Conservation (phyloP, 2,329 filamentous ascomycete species). For the Monilinia fructicola region DNA sequence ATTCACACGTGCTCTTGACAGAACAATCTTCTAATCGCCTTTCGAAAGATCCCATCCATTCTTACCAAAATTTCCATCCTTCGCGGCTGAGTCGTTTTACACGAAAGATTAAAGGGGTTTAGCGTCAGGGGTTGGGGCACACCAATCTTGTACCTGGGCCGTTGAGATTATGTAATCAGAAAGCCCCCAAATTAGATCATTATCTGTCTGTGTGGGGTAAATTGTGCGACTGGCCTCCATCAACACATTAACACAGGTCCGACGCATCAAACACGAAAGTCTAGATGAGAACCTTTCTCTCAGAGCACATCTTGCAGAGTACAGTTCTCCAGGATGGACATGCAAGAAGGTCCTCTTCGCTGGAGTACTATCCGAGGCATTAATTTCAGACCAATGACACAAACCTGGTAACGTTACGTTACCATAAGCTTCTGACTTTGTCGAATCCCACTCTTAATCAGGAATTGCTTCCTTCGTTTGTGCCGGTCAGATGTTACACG, state of each 20-base stretch:
- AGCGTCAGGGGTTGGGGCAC: constrained; percentile 12
- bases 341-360: neutral
- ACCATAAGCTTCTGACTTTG: neutral
- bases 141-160: neutral
- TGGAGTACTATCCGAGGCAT: neutral
- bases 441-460: neutral
- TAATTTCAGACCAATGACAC: constrained; percentile 8
- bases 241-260: neutral
- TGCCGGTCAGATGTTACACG: neutral
- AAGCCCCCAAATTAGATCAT: neutral
- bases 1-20: neutral
- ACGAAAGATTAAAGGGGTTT: constrained; percentile 7
- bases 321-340: neutral
- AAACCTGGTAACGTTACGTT: constrained; percentile 23
- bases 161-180: constrained; percentile 7
- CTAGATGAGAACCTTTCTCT: neutral
- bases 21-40: neutral
- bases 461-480: neutral
- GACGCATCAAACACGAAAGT: neutral
- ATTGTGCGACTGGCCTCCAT: neutral
- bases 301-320: neutral
- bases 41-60: neutral
- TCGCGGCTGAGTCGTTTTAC: constrained; percentile 18
- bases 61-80: constrained; percentile 13
- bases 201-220: neutral